Evolutionary conservation across 2,329 filamentous ascomycete species (phyloP).

Genomic region (Microcyclospora tardicrescens): DNA sequence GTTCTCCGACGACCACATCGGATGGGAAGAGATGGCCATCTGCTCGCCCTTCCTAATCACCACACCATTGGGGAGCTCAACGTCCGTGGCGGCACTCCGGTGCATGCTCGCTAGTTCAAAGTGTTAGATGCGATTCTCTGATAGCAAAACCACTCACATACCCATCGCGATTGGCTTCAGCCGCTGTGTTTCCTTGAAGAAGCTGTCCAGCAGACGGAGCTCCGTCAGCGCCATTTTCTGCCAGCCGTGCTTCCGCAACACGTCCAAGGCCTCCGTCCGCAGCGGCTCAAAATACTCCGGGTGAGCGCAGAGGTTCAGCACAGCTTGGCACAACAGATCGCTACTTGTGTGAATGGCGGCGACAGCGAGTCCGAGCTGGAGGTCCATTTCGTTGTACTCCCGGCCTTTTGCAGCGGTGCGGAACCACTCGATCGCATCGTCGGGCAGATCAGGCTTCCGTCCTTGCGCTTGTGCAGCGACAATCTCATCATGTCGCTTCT

Average conservation of each 20-base stretch:
- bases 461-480: conserved; percentile 4
- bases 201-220: conserved; percentile 21
- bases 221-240: conserved; percentile 18
- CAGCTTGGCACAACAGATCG: conserved; percentile 13
- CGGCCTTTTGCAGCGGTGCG: conserved; percentile 12
- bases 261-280: conserved; percentile 12
- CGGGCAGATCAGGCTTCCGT: conserved; percentile 3
- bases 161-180: conserved; percentile 10
- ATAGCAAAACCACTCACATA: too few species aligned
- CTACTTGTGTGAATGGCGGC: conserved; percentile 19
- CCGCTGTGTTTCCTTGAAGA: conserved; percentile 23
- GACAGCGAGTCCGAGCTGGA: conserved; percentile 12
- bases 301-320: conserved; percentile 13
- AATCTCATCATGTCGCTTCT: conserved; percentile 8
- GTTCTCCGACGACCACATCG: conserved; percentile 6
- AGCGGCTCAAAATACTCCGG: conserved; percentile 15
- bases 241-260: conserved; percentile 17
- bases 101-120: conserved; percentile 12
- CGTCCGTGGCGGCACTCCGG: conserved; percentile 12
- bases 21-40: conserved; percentile 7
- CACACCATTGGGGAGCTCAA: conserved; percentile 17
- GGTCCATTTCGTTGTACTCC: conserved; percentile 7
- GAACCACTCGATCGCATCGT: conserved; percentile 19
- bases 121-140: too few species aligned
- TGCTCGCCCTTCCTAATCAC: conserved; percentile 13